Base-by-base conservation (phyloP, 495 filamentous ascomycete species). In the Choiromyces venosus region DNA sequence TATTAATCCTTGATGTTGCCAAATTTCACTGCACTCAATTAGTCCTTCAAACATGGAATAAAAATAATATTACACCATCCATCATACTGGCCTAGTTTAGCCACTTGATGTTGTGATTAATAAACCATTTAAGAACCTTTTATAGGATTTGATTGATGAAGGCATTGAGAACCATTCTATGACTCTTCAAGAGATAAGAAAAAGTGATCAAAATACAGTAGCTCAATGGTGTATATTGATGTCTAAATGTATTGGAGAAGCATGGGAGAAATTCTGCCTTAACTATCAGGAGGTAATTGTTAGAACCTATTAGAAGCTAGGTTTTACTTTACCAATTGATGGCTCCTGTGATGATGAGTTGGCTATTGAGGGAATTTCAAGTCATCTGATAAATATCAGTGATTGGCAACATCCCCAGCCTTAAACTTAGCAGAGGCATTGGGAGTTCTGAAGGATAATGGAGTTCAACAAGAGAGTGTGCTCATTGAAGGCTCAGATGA, bases 241-340 rank as follows among this genome's bases (percentile, higher is more conserved):
- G 14, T 68, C 70, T 1, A 5, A 42, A 12, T 75, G 74, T 44
- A 52, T 75, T 65, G 74, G 21, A 0, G 44, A 39, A 33, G 70
- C 66, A 1, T 76, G 70, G 70, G 70, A 72, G 14, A n/a, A 37
- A 21, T 61, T 76, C 65, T 75, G 61, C n/a, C 33, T 36, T 6
- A 29, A 61, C 12, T 2, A 36, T 19, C 68, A 73, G 56, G 42
- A 72, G n/a, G 40, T 69, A 4, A 39, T 76, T 39, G 44, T 72
- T 35, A 18, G 69, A 21, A 69, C 52, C 1, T 76, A 73, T 68
- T 38, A 37, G 2, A 73, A 70, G 35, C 29, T 61, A 16, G 74
- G 71, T 5, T 40, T 76, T 37, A 65, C 66, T 0, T 39, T 76
- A 33, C 71, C 71, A 38, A 66, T 76, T 67, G 71, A 73, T 70